Evolutionary conservation across 2,329 filamentous ascomycete genomes (phyloP), one percentile per base, ranked within the genome.

Genomic region (Colletotrichum eremochloae): DNA sequence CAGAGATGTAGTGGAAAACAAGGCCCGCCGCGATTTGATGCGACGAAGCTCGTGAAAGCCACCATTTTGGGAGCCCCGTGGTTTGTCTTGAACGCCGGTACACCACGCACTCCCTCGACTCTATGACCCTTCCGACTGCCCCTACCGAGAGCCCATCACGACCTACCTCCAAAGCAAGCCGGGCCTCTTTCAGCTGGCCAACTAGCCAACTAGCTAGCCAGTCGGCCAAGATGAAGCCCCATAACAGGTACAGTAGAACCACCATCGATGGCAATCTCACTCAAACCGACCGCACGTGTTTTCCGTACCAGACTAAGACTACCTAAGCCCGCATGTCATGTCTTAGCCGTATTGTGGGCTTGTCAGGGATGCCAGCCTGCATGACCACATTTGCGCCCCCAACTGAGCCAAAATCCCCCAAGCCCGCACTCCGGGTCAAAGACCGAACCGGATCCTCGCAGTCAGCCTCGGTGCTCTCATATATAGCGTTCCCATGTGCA

Each of bases 21-120:
- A 48, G 63, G 15, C 12, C 44, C 20, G 44, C 20, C 14, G 29
- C 14, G 8, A 15, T 6, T 53, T 53, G 50, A 53, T 31, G 12
- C 24, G 29, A 53, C 50, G 50, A 31, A 31, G 50, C 63, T 66
- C 24, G 42, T 66, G 52, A 66, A 58, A 50, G 20, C 6, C 31
- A 8, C 15, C 3, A 18, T 24, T n/a, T 18, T 20, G 5, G 42
- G 24, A 11, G 6, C 8, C 11, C 20, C 36, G 14, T 18, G 9
- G 7, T 29, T 50, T 38, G 18, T 11, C 15, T 46, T 18, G 38
- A 40, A 50, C 40, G 50, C 48, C 36, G 42, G 36, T 48, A n/a
- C 46, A 8, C 1, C 44, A n/a, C 20, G n/a, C 42, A 42, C 42
- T 5, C 24, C 46, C 20, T 46, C 58, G 5, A 14, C 42, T 14